A percentile compares a stretch with the other conserved stretches of the same genome.
These are phyloP conservation scores for Tricladium varicosporioides DNA, from an alignment of 2,329 filamentous ascomycete species.

Conservation along the genomic window DNA sequence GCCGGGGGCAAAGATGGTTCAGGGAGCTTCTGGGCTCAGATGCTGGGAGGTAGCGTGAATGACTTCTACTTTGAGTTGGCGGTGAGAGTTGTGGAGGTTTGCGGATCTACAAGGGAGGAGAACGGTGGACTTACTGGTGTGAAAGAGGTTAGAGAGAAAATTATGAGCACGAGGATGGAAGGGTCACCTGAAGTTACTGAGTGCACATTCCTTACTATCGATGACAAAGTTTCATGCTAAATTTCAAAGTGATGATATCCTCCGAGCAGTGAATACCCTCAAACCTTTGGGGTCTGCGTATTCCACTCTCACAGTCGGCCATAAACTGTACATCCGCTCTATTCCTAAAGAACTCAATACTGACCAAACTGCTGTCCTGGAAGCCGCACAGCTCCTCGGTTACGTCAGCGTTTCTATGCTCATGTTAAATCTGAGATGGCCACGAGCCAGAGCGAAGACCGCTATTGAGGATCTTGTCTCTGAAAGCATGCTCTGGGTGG, in stretches of 20 bases:
- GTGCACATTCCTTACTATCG: constrained; percentile 41
- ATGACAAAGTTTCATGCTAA: constrained; percentile 12
- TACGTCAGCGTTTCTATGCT: constrained; percentile 91
- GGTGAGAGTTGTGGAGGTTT: constrained; percentile 92
- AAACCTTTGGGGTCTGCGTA: constrained; percentile 87
- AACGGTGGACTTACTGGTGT: constrained; percentile 92
- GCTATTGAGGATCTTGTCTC: constrained; percentile 86
- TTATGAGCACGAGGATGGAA: constrained; percentile 70
- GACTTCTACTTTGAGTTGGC: constrained; percentile 99
- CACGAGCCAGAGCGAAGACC: constrained; percentile 78
- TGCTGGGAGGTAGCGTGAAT: constrained; percentile 87
- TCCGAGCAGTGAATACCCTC: constrained; percentile 83
- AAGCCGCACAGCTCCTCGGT: constrained; percentile 85
- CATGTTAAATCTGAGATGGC: constrained; percentile 82
- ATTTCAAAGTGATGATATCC: constrained; percentile 71
- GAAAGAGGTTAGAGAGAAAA: constrained; percentile 72
- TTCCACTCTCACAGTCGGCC: constrained; percentile 78
- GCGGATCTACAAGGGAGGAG: constrained; percentile 78
- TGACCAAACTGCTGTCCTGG: constrained; percentile 88
- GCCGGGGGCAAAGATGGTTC: constrained; percentile 46
- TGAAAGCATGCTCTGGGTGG: constrained; percentile 92
- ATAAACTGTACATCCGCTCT: constrained; percentile 83
- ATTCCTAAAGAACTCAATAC: constrained; percentile 94
- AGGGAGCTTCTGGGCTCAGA: constrained; percentile 85
- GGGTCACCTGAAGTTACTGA: constrained; percentile 78